Evolutionary conservation across 2,329 filamentous ascomycete genomes (phyloP), one percentile per base, ranked within the genome.

Genomic region (Arthroderma uncinatum): DNA sequence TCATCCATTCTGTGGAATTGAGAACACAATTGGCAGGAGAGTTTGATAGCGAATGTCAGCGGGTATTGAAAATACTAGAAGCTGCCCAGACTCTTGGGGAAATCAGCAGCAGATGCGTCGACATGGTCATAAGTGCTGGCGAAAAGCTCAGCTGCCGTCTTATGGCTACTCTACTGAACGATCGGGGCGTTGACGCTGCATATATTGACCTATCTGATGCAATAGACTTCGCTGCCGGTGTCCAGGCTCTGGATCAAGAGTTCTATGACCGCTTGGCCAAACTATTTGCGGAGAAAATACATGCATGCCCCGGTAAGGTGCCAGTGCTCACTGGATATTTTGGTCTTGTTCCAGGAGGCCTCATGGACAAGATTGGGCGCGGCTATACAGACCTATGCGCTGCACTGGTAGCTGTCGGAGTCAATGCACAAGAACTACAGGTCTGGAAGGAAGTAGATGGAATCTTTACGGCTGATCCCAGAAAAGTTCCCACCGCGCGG

Each of bases 371-470:
- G 64, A 88, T 98, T 62, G 93, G 93, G 19, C 86, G 93, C 64
- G 93, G 93, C 30, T 98, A 98, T 73, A 97, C 93, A 8, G 93
- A 98, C 72, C 81, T 98, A 50, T 97, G 93, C 70, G 92, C 93
- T 10, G 91, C 93, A 4, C 78, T 98, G 14, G 85, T 91, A 54
- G 90, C 93, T 1, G 92, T 98, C 8, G 92, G 90, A 2, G 76
- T 94, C n/a, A 78, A 82, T 64, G 93, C 93, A 0, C 77, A 85
- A 56, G 93, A 98, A 71, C 79, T 98, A 55, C 93, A 98, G 72
- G 87, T 98, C 62, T 97, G 93, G 93, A 98, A 98, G 76, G 93
- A 98, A 70, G 93, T 98, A 5, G 93, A 98, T 71, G 91, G 90
- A 59, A 94, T 97, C 68, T 93, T 95, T 73, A 87, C 84, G 1